phyloP scores from a whole-genome alignment of 345 rosid species.

The Gossypium bickii region DNA sequence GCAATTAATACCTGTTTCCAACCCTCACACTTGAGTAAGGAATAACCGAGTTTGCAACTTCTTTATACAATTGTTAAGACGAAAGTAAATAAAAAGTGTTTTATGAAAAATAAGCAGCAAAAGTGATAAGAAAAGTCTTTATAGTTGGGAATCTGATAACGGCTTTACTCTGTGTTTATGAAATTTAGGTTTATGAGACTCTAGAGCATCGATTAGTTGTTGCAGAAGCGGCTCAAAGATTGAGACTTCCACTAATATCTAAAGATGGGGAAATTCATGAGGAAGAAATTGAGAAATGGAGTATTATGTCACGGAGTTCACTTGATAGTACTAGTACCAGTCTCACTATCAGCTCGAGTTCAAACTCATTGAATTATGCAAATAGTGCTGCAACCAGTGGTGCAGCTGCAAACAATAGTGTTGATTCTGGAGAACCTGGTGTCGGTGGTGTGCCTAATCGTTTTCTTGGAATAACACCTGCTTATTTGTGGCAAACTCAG shows the following conservation, averaged over 20 bases:
- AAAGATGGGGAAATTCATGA: slow-evolving; percentile 88
- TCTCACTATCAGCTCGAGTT: slow-evolving; percentile 66
- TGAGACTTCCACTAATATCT: slow-evolving; percentile 90
- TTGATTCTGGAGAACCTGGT: slow-evolving; percentile 58
- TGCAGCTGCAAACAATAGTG: slow-evolving; percentile 36
- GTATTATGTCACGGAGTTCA: slow-evolving; percentile 73
- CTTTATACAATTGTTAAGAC: neutral
- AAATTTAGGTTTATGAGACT: slow-evolving; percentile 71
- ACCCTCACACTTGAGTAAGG: too few species aligned
- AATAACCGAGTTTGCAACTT: neutral
- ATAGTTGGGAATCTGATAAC: neutral
- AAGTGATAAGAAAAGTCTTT: neutral
- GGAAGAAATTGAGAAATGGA: slow-evolving; percentile 94
- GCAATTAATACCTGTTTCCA: too few species aligned
- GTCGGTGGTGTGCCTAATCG: slow-evolving; percentile 85
- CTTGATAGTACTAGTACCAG: slow-evolving; percentile 77
- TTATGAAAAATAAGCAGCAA: slow-evolving; percentile 2
- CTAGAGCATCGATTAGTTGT: slow-evolving; percentile 87
- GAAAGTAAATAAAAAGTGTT: neutral
- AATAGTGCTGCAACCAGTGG: slow-evolving; percentile 51
- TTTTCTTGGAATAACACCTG: slow-evolving; percentile 84
- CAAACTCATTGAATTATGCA: slow-evolving; percentile 58
- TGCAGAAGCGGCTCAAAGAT: slow-evolving; percentile 93
- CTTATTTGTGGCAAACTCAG: slow-evolving; percentile 83
- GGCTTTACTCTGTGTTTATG: neutral